A percentile compares a stretch with the other conserved stretches of the same genome.
phyloP scores from a whole-genome alignment of 2,329 filamentous ascomycete genomes.

The Microcyclosporella mali region DNA sequence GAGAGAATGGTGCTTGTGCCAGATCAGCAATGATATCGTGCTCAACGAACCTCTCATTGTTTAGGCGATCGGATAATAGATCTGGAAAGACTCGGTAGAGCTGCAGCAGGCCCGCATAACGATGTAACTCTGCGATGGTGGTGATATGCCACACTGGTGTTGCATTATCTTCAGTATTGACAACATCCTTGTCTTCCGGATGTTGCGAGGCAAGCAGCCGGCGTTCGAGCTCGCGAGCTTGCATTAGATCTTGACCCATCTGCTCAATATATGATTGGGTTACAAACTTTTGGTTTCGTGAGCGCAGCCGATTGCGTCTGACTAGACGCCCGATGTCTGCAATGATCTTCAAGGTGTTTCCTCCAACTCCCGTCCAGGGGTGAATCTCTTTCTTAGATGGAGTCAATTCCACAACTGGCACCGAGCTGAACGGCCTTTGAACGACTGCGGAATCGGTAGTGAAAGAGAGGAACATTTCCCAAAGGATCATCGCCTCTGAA shows the following conservation, averaged over 20 bases:
- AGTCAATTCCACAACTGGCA: slow-evolving; percentile 30
- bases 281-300: slow-evolving; percentile 18
- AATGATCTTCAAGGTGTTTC: slow-evolving; percentile 40
- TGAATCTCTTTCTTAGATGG: slow-evolving; percentile 13
- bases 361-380: slow-evolving; percentile 46
- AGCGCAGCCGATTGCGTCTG: slow-evolving; percentile 13
- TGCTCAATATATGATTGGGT: slow-evolving; percentile 18
- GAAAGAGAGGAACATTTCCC: slow-evolving; percentile 44
- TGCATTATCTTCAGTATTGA: slow-evolving; percentile 47
- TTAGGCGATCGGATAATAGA: slow-evolving; percentile 13
- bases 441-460: slow-evolving; percentile 46
- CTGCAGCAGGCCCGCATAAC: slow-evolving; percentile 49
- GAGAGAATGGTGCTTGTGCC: background rate
- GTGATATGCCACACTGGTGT: slow-evolving; percentile 51
- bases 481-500: slow-evolving; percentile 52
- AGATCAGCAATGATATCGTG: slow-evolving; percentile 1
- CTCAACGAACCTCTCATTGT: background rate
- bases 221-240: slow-evolving; percentile 42
- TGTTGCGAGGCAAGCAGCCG: slow-evolving; percentile 44
- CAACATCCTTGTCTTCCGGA: slow-evolving; percentile 43
- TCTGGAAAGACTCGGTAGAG: slow-evolving; percentile 51
- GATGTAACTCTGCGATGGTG: slow-evolving; percentile 49
- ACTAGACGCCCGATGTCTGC: slow-evolving; percentile 40
- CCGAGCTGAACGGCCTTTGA: slow-evolving; percentile 32
- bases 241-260: slow-evolving; percentile 19